Percentiles rank a stretch among this genome's conserved stretches.
Evolutionary conservation across 1,139 yeast genomes (phyloP).

Genomic region (Zygoascus sp.): DNA sequence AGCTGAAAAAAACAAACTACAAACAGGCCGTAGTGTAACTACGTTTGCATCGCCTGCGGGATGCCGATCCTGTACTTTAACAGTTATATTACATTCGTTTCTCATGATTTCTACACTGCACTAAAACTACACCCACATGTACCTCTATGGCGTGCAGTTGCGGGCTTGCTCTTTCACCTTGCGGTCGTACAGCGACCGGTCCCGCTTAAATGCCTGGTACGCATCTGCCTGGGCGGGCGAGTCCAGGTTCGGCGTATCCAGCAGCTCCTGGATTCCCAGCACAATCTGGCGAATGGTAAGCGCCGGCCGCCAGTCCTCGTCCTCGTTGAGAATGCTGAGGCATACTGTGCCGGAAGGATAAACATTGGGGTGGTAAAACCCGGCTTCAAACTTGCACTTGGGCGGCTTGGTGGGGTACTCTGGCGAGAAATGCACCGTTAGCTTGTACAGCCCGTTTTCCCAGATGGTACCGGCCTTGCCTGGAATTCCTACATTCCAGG

Average conservation of each 20-base stretch:
- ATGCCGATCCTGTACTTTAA: too few relatives aligned
- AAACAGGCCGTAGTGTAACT: too few relatives aligned
- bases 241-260: slow-evolving; percentile 85
- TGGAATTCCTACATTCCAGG: slow-evolving; percentile 94
- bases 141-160: slow-evolving; percentile 44
- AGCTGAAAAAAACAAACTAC: too few relatives aligned
- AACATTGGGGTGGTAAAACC: slow-evolving; percentile 93
- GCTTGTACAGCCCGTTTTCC: slow-evolving; percentile 87
- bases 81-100: neutral
- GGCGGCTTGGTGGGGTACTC: slow-evolving; percentile 98
- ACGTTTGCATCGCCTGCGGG: too few relatives aligned
- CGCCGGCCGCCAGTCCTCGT: slow-evolving; percentile 98
- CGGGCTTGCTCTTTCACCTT: slow-evolving; percentile 80
- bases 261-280: slow-evolving; percentile 85
- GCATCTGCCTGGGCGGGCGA: slow-evolving; percentile 99
- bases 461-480: slow-evolving; percentile 84
- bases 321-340: slow-evolving; percentile 86
- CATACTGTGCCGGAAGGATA: slow-evolving; percentile 97
- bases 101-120: neutral
- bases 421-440: slow-evolving; percentile 74
- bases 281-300: slow-evolving; percentile 86
- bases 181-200: slow-evolving; percentile 67
- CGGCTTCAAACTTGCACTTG: slow-evolving; percentile 78
- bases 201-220: slow-evolving; percentile 61
- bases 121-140: neutral